Evolutionary conservation across 176 grass and related monocot species (phyloP).

Genomic region (Oryza australiensis): DNA sequence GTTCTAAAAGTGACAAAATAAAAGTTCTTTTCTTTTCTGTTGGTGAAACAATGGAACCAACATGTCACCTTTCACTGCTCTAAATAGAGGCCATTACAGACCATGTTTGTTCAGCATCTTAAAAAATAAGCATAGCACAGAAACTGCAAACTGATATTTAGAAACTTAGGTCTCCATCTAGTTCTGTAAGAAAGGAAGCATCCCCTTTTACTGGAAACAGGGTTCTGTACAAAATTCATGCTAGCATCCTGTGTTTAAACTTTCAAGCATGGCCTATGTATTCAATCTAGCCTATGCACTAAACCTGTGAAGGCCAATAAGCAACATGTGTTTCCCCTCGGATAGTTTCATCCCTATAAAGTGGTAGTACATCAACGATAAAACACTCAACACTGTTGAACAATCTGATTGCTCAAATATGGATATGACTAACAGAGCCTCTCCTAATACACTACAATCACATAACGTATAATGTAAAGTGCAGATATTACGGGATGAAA

Average conservation of each 20-base stretch:
- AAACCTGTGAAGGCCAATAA: background rate
- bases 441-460: background rate
- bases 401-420: background rate
- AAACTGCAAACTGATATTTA: background rate
- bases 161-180: background rate
- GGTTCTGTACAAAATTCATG: background rate
- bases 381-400: background rate
- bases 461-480: background rate
- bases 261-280: background rate
- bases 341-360: background rate
- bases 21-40: background rate
- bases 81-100: background rate
- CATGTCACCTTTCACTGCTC: background rate
- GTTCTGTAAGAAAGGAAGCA: background rate
- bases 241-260: background rate
- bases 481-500: background rate
- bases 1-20: background rate
- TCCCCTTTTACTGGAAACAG: background rate
- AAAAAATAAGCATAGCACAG: background rate
- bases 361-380: background rate
- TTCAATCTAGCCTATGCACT: background rate
- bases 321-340: background rate
- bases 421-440: background rate
- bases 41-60: background rate
- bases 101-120: background rate